phyloP scores from a whole-genome alignment of 2,329 filamentous ascomycete species.

The Dothistroma pini region DNA sequence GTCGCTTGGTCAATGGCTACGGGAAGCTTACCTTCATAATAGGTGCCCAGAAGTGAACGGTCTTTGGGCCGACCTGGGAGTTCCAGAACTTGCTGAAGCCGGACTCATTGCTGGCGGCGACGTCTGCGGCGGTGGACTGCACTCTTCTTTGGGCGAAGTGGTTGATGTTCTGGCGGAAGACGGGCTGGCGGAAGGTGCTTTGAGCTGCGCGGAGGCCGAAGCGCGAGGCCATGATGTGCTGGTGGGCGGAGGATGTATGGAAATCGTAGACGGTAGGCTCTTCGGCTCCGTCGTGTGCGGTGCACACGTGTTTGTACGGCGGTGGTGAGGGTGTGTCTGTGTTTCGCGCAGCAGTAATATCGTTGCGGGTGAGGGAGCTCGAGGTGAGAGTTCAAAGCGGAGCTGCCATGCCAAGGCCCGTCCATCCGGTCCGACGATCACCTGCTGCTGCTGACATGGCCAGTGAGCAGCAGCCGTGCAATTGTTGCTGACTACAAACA shows the following conservation, averaged over 20 bases:
- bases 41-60: slow-evolving; percentile 98
- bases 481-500: background rate
- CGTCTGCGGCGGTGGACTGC: slow-evolving; percentile 59
- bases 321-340: background rate
- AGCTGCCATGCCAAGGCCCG: background rate
- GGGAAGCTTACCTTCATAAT: slow-evolving; percentile 69
- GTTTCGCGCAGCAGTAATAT: background rate
- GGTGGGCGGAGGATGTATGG: background rate
- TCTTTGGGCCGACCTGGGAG: slow-evolving; percentile 56
- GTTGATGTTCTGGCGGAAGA: slow-evolving; percentile 45
- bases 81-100: slow-evolving; percentile 66
- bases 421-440: background rate
- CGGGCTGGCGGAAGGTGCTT: slow-evolving; percentile 50
- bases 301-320: background rate
- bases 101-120: slow-evolving; percentile 36
- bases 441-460: no score
- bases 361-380: background rate
- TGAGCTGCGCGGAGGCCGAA: slow-evolving; percentile 56
- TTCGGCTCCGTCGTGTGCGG: background rate
- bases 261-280: slow-evolving; percentile 9
- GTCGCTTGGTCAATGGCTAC: background rate
- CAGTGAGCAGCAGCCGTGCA: background rate
- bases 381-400: background rate
- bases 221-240: slow-evolving; percentile 51
- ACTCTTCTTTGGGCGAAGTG: slow-evolving; percentile 57